Conservation (phyloP, 768 basidiomycete species). For the Termitomyces sp. region DNA sequence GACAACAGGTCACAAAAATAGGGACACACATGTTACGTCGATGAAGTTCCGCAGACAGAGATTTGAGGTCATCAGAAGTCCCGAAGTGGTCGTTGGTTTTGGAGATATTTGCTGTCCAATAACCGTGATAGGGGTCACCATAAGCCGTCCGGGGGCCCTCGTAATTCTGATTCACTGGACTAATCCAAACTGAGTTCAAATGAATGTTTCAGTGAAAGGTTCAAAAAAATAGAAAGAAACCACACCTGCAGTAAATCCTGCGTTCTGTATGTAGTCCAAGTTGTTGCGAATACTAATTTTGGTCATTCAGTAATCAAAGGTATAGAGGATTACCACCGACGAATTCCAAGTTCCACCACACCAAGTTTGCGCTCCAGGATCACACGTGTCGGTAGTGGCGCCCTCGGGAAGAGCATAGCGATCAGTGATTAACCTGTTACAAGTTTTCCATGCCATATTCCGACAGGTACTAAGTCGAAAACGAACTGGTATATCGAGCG, state of each 20-base stretch:
- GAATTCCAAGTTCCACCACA: slow-evolving; percentile 88
- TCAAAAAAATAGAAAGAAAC: neutral
- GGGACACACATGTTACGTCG: slow-evolving; percentile 59
- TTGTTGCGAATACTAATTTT: slow-evolving; percentile 56
- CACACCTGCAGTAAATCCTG: slow-evolving; percentile 76
- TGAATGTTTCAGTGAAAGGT: neutral
- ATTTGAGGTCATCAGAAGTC: slow-evolving; percentile 60
- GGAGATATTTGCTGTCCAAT: slow-evolving; percentile 71
- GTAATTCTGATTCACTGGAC: slow-evolving; percentile 77
- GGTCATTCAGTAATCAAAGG: neutral
- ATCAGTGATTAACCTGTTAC: slow-evolving; percentile 61
- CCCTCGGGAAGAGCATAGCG: slow-evolving; percentile 67
- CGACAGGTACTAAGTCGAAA: neutral
- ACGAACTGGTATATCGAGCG: slow-evolving; percentile 79
- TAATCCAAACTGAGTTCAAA: slow-evolving; percentile 65
- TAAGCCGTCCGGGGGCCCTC: slow-evolving; percentile 67
- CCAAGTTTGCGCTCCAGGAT: slow-evolving; percentile 60
- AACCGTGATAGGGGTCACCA: slow-evolving; percentile 84
- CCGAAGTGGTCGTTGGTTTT: slow-evolving; percentile 64
- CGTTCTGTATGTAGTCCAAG: slow-evolving; percentile 82
- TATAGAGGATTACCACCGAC: slow-evolving; percentile 22
- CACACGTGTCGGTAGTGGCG: slow-evolving; percentile 50
- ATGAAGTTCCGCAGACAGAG: slow-evolving; percentile 60
- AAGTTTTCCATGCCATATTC: neutral
- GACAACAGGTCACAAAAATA: slow-evolving; percentile 1